Conservation (phyloP, 371 early-diverging fungal genomes). For the Mucor circinelloides region DNA sequence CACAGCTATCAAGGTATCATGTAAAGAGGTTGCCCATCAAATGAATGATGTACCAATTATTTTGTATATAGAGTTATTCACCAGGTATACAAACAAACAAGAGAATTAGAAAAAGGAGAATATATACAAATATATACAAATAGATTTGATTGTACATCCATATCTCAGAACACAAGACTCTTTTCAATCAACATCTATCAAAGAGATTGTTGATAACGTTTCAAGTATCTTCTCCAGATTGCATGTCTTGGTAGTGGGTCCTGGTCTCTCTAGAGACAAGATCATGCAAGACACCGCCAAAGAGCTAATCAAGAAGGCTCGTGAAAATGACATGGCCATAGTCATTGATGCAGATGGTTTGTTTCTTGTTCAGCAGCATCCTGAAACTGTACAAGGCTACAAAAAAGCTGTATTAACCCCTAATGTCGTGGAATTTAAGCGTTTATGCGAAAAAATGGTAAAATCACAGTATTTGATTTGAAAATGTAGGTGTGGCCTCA, state of each 20-base stretch:
- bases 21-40: neutral
- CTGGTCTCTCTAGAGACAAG: conserved; percentile 86
- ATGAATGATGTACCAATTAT: neutral
- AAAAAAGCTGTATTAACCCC: conserved; percentile 86
- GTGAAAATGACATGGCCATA: conserved; percentile 66
- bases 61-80: conserved; percentile 49
- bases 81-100: conserved; percentile 40
- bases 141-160: conserved; percentile 70
- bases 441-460: conserved; percentile 77
- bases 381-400: conserved; percentile 75
- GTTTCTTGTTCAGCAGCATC: conserved; percentile 72
- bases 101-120: neutral
- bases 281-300: conserved; percentile 65
- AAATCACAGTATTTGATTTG: neutral
- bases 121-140: conserved; percentile 5
- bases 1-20: conserved; percentile 36
- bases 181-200: conserved; percentile 32
- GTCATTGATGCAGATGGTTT: conserved; percentile 96
- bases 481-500: neutral
- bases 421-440: conserved; percentile 85
- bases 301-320: conserved; percentile 64
- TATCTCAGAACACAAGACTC: conserved; percentile 50
- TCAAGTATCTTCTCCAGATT: conserved; percentile 65
- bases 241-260: conserved; percentile 90
- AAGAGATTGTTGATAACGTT: conserved; percentile 51